Percentiles rank a stretch among this genome's conserved stretches.
Conservation (phyloP, 352 stramenopile genomes). For the Phytophthora pistaciae region DNA sequence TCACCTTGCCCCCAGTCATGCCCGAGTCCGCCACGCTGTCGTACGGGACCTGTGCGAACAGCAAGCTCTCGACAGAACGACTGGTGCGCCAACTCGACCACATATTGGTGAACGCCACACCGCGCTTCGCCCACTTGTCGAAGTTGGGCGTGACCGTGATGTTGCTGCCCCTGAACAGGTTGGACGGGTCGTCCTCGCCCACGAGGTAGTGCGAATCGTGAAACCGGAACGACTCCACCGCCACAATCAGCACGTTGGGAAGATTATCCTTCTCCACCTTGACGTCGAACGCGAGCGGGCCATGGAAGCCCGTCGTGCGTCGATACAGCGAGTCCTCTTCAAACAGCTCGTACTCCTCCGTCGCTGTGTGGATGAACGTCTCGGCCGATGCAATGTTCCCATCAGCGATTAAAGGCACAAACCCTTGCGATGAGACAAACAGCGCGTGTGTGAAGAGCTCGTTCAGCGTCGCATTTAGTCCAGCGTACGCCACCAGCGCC, state of each 20-base stretch:
- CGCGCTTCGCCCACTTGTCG: slow-evolving; percentile 53
- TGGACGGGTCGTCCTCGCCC: slow-evolving; percentile 41
- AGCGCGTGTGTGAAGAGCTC: slow-evolving; percentile 39
- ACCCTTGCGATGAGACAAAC: slow-evolving; percentile 21
- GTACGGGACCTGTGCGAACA: slow-evolving; percentile 55
- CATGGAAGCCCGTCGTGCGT: slow-evolving; percentile 48
- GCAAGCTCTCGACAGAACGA: slow-evolving; percentile 54
- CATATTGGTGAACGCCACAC: slow-evolving; percentile 57
- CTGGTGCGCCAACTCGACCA: slow-evolving; percentile 67
- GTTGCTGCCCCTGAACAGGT: slow-evolving; percentile 38
- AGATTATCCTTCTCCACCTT: slow-evolving; percentile 34
- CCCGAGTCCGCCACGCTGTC: slow-evolving; percentile 40
- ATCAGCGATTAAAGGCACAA: slow-evolving; percentile 29
- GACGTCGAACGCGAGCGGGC: slow-evolving; percentile 51
- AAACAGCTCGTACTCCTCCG: slow-evolving; percentile 51
- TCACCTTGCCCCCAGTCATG: slow-evolving; percentile 28
- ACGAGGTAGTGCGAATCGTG: slow-evolving; percentile 63
- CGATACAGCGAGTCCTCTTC: slow-evolving; percentile 45
- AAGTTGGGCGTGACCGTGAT: slow-evolving; percentile 52
- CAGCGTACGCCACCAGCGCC: slow-evolving; percentile 36
- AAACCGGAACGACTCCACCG: slow-evolving; percentile 62
- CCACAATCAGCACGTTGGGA: slow-evolving; percentile 59
- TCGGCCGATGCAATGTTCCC: slow-evolving; percentile 23
- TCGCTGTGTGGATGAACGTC: slow-evolving; percentile 43
- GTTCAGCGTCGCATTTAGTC: slow-evolving; percentile 50